A percentile compares a stretch with the other conserved stretches of the same genome.
These are phyloP conservation scores for Priceomyces fermenticarens DNA, from an alignment of 805 yeast genomes.

Conservation along the genomic window DNA sequence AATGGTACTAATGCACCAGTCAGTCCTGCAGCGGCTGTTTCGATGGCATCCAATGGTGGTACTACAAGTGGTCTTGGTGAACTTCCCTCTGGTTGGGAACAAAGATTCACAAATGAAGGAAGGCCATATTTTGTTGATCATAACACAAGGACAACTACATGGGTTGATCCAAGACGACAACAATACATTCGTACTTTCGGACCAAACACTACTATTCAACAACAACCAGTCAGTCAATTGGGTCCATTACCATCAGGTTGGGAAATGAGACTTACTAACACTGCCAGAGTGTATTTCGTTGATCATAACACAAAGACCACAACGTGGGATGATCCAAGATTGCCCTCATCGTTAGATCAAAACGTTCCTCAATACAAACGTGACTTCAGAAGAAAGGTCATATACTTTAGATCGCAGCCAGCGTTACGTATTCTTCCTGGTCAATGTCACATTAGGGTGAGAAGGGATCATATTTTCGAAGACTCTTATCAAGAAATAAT, in stretches of 20 bases:
- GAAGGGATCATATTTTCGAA: constrained; percentile 94
- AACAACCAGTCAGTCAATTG: constrained; percentile 94
- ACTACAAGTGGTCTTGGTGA: constrained; percentile 97
- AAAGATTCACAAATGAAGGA: constrained; percentile 96
- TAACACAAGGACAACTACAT: constrained; percentile 98
- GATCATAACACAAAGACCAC: constrained; percentile 99
- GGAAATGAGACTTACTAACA: constrained; percentile 99
- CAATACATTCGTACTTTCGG: constrained; percentile 97
- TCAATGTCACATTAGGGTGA: constrained; percentile 96
- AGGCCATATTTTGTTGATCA: constrained; percentile 98
- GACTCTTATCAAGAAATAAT: constrained; percentile 97
- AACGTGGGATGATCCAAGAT: constrained; percentile 99
- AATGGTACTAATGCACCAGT: constrained; percentile 49
- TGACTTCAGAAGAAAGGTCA: constrained; percentile 96
- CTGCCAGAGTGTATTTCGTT: constrained; percentile 97
- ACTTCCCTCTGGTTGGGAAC: constrained; percentile 99
- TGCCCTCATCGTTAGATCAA: constrained; percentile 95
- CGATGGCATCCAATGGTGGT: constrained; percentile 74
- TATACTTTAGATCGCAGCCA: constrained; percentile 97
- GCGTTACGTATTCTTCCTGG: constrained; percentile 96
- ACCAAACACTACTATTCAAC: constrained; percentile 87
- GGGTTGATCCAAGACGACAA: constrained; percentile 99
- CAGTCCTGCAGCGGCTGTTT: constrained; percentile 64
- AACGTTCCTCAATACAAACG: constrained; percentile 99
- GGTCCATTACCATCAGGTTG: constrained; percentile 99